Percentiles rank a stretch among this genome's conserved stretches.
Conservation (phyloP, 257 asterid genomes). For the Solanum sitiens region DNA sequence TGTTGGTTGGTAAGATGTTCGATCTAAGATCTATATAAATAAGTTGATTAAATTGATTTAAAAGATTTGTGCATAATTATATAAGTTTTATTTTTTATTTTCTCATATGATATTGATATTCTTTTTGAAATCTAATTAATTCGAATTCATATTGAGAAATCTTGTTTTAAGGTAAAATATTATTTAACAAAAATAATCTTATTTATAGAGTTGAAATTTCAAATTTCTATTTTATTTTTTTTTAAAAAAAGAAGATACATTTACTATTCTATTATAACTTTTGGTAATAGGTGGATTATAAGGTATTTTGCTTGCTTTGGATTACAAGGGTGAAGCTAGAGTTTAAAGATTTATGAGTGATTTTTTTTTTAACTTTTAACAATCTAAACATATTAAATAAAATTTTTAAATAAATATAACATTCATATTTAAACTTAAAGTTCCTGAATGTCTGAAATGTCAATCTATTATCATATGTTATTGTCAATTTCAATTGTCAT, state of each 20-base stretch:
- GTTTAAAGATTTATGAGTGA: not conserved
- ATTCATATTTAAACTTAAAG: no score
- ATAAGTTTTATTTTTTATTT: not conserved
- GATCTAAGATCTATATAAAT: not conserved
- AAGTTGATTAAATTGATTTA: not conserved
- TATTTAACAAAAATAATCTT: not conserved
- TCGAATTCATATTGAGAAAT: not conserved
- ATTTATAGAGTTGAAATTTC: not conserved
- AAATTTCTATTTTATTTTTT: not conserved
- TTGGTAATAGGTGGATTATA: not conserved
- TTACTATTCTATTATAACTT: not conserved
- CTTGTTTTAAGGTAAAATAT: not conserved
- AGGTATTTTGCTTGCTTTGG: not conserved
- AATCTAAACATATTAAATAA: no score
- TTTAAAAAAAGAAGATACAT: not conserved
- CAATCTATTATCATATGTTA: not conserved
- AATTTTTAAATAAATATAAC: no score
- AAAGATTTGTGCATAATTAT: not conserved
- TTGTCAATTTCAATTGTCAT: not conserved
- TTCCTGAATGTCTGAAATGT: not conserved
- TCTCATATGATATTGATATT: not conserved
- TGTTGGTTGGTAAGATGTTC: not conserved
- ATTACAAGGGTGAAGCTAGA: not conserved
- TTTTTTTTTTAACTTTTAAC: not conserved
- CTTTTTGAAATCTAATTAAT: not conserved